Conservation (phyloP, 164 flowering plant genomes). For the Tetracentron sinense region DNA sequence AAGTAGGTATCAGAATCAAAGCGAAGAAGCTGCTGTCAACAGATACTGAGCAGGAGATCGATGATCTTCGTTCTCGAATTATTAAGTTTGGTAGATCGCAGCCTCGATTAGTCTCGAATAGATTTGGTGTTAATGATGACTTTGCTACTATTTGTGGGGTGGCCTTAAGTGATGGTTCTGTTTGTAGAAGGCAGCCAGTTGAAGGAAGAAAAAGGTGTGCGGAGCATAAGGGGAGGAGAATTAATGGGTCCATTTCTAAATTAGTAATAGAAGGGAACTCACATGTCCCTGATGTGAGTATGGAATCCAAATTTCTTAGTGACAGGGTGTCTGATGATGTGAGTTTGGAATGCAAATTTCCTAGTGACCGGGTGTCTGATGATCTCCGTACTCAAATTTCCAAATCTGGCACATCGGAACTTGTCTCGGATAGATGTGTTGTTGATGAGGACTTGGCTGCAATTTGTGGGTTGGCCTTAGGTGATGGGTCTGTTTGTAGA, state of each 20-base stretch:
- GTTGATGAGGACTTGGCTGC: background rate
- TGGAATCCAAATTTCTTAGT: background rate
- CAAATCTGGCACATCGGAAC: background rate
- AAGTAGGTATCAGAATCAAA: conserved; percentile 55
- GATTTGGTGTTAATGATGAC: conserved; percentile 13
- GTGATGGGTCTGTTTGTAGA: conserved; percentile 30
- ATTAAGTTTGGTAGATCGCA: conserved; percentile 46
- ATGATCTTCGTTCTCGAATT: conserved; percentile 25
- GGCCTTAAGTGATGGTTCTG: conserved; percentile 26
- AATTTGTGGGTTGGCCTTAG: conserved; percentile 29
- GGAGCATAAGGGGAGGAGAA: no score
- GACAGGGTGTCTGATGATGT: no score
- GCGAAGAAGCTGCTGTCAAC: conserved; percentile 15
- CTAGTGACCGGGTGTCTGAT: background rate
- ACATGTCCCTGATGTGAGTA: background rate
- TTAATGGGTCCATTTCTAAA: background rate
- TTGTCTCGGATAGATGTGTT: background rate
- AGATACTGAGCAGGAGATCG: conserved; percentile 12
- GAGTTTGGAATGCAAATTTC: no score
- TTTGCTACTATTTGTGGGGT: conserved; percentile 28
- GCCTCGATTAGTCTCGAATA: conserved; percentile 35
- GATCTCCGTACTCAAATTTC: background rate
- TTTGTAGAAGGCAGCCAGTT: conserved; percentile 30
- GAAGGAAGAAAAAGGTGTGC: conserved; percentile 50
- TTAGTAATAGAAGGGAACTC: background rate